These are phyloP conservation scores for Mycena galericulata DNA, from an alignment of 768 basidiomycete genomes.

Conservation along the genomic window DNA sequence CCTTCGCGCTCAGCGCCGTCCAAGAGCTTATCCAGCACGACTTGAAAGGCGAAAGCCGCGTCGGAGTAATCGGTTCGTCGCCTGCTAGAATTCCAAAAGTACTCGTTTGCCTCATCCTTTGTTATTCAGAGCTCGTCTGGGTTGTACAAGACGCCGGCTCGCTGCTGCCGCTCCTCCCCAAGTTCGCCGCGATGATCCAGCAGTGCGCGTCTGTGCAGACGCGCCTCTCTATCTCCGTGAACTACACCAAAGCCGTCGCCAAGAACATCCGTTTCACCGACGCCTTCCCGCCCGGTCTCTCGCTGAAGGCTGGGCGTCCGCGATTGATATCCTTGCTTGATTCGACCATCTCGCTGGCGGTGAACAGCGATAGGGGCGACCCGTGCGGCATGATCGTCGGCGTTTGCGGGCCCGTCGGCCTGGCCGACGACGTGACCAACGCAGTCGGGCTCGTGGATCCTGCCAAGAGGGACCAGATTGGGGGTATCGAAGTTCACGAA, in stretches of 20 bases:
- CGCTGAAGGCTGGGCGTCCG: conserved; percentile 57
- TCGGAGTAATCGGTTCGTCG: conserved; percentile 49
- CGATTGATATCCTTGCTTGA: conserved; percentile 51
- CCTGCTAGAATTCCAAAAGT: too few relatives aligned
- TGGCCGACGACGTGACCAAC: conserved; percentile 51
- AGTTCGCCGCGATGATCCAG: conserved; percentile 49
- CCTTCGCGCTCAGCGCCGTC: conserved; percentile 60
- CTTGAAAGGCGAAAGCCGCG: conserved; percentile 48
- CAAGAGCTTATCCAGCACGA: conserved; percentile 60
- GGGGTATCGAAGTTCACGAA: conserved; percentile 58
- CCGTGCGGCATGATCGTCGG: conserved; percentile 53
- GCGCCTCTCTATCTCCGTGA: conserved; percentile 51
- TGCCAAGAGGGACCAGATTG: conserved; percentile 48
- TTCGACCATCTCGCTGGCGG: conserved; percentile 46
- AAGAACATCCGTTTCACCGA: conserved; percentile 46
- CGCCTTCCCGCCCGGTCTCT: conserved; percentile 48
- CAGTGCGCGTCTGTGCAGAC: conserved; percentile 40
- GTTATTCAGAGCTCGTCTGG: conserved; percentile 63
- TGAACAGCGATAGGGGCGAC: conserved; percentile 41
- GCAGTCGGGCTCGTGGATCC: conserved; percentile 50
- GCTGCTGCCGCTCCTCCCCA: conserved; percentile 49
- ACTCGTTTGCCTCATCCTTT: too few relatives aligned
- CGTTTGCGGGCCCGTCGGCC: conserved; percentile 56
- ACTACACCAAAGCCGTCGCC: conserved; percentile 53
- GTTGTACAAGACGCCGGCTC: conserved; percentile 53